A percentile compares a stretch with the other conserved stretches of the same genome.
phyloP scores from a whole-genome alignment of 1,284 basidiomycete species.

The Retiboletus fuscus region DNA sequence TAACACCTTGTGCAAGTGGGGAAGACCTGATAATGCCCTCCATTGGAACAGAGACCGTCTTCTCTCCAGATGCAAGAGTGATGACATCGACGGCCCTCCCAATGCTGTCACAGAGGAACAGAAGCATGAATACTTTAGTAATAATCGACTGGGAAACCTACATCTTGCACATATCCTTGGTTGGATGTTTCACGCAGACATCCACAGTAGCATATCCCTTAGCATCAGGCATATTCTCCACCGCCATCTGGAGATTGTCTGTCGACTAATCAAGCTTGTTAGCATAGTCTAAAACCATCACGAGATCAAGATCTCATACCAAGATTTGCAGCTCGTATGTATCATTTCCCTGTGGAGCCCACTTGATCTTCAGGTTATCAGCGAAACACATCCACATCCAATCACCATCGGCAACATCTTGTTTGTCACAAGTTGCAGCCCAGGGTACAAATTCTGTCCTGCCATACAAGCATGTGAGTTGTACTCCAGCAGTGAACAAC shows the following conservation, averaged over 20 bases:
- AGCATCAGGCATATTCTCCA: conserved; percentile 41
- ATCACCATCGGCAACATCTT: conserved; percentile 28
- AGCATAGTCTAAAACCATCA: not conserved
- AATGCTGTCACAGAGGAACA: not conserved
- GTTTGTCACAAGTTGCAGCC: not conserved
- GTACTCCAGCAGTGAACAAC: conserved; percentile 39
- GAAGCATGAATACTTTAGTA: not conserved
- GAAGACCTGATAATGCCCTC: not conserved
- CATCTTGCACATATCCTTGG: conserved; percentile 37
- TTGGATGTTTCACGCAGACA: conserved; percentile 37
- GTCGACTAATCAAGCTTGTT: conserved; percentile 27
- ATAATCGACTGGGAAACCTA: not conserved
- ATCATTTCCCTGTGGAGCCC: conserved; percentile 46
- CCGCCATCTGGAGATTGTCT: conserved; percentile 29
- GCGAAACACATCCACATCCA: conserved; percentile 50
- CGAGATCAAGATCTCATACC: conserved; percentile 31
- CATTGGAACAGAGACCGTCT: conserved; percentile 8
- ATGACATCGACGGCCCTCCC: not conserved
- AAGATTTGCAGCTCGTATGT: conserved; percentile 50
- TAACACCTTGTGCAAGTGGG: not conserved
- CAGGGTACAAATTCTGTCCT: conserved; percentile 47
- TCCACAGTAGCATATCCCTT: conserved; percentile 39
- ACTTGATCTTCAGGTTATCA: conserved; percentile 37
- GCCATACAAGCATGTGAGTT: conserved; percentile 34
- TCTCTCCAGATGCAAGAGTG: conserved; percentile 1